Evolutionary conservation across 140 eudicot species (phyloP).

Genomic region (Anethum foeniculum): DNA sequence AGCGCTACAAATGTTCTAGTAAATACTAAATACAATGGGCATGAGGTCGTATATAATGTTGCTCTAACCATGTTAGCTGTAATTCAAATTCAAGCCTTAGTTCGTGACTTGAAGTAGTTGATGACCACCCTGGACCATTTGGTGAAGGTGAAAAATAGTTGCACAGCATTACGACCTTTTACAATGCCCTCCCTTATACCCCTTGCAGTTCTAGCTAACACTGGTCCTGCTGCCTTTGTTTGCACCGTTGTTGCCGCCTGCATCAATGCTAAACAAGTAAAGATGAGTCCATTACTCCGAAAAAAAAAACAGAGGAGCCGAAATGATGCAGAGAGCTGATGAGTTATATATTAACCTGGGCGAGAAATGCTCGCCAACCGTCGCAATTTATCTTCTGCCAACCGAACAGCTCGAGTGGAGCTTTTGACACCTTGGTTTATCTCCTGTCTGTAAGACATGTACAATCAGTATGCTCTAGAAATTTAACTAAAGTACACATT

Average conservation of each 20-base stretch:
- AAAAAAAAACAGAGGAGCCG: neutral
- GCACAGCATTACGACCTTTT: constrained; percentile 54
- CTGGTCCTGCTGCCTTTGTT: constrained; percentile 45
- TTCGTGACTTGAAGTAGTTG: constrained; percentile 42
- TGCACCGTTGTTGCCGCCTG: constrained; percentile 51
- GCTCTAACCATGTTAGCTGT: constrained; percentile 5
- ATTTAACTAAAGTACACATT: neutral
- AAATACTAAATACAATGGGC: constrained; percentile 7
- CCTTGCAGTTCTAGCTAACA: constrained; percentile 72
- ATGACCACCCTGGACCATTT: constrained; percentile 42
- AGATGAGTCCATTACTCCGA: constrained; percentile 35
- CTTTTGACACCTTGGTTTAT: constrained; percentile 85
- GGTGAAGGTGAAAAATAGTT: constrained; percentile 58
- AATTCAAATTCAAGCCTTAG: constrained; percentile 31
- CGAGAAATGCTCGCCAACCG: constrained; percentile 46
- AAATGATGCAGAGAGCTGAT: constrained; percentile 2
- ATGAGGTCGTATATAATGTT: neutral
- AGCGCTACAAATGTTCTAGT: neutral
- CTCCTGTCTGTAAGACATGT: constrained; percentile 50
- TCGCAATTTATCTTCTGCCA: constrained; percentile 77
- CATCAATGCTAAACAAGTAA: constrained; percentile 68
- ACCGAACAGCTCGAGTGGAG: constrained; percentile 83
- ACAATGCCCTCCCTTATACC: constrained; percentile 64
- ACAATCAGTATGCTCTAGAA: neutral
- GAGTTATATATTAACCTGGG: constrained; percentile 38